phyloP scores from a whole-genome alignment of 2,329 filamentous ascomycete genomes.

The Ceratocystis harringtonii region DNA sequence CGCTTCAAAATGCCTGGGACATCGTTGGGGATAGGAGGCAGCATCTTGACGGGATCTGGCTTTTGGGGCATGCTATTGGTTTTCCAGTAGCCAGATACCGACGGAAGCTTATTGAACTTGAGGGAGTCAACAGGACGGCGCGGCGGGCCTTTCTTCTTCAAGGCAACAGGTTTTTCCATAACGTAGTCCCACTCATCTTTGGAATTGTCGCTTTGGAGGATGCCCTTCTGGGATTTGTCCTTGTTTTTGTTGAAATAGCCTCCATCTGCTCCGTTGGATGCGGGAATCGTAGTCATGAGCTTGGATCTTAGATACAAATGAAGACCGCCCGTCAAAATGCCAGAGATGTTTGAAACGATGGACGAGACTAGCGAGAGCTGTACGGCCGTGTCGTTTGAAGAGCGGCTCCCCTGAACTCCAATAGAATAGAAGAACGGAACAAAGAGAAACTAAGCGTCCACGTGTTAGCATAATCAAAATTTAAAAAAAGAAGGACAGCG shows the following conservation, averaged over 20 bases:
- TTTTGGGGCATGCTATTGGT: constrained; percentile 12
- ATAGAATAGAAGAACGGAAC: constrained; percentile 50
- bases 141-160: neutral
- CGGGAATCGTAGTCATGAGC: constrained; percentile 28
- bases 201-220: neutral
- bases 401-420: constrained; percentile 29
- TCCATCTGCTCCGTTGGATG: neutral
- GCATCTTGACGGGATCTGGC: constrained; percentile 9
- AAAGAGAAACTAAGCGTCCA: constrained; percentile 34
- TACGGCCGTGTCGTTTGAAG: constrained; percentile 28
- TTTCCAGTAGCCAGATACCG: neutral
- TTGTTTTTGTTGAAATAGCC: neutral
- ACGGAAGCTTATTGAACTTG: neutral
- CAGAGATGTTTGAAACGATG: constrained; percentile 50
- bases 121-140: neutral
- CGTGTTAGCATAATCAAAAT: neutral
- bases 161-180: neutral
- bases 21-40: neutral
- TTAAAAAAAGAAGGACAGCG: neutral
- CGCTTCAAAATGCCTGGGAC: neutral
- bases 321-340: constrained; percentile 48
- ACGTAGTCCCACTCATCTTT: neutral
- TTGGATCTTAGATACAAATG: constrained; percentile 54
- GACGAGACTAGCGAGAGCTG: constrained; percentile 47
- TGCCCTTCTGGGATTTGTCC: neutral